Evolutionary conservation across 306 rosid genomes (phyloP).

Genomic region (Abrus precatorius): DNA sequence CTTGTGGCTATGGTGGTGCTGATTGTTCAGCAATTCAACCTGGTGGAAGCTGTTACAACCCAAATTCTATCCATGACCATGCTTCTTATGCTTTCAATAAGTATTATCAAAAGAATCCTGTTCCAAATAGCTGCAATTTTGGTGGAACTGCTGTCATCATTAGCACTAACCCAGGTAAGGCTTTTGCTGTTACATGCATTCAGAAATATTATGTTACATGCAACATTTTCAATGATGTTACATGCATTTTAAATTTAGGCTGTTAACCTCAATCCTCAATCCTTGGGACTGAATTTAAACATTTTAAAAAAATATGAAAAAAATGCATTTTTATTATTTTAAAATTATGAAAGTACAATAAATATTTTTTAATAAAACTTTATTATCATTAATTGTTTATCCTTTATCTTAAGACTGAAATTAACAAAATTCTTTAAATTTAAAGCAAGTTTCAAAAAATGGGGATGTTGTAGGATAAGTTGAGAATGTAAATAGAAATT

Average conservation of each 20-base stretch:
- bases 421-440: not conserved
- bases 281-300: too few relatives aligned
- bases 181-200: not conserved
- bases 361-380: too few relatives aligned
- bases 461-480: not conserved
- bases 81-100: slow-evolving; percentile 85
- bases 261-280: too few relatives aligned
- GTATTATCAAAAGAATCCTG: slow-evolving; percentile 76
- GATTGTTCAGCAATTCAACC: slow-evolving; percentile 80
- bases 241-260: slow-evolving; percentile 30
- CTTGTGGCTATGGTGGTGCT: slow-evolving; percentile 79
- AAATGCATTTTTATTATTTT: too few relatives aligned
- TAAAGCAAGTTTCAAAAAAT: not conserved
- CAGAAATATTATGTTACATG: not conserved
- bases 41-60: slow-evolving; percentile 76
- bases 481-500: not conserved
- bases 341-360: too few relatives aligned
- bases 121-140: slow-evolving; percentile 88
- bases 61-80: slow-evolving; percentile 65
- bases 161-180: slow-evolving; percentile 84
- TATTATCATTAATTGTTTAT: too few relatives aligned
- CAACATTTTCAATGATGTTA: slow-evolving; percentile 9
- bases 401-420: too few relatives aligned
- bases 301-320: too few relatives aligned
- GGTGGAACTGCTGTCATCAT: slow-evolving; percentile 84